Base-by-base conservation (phyloP, 179 eudicot genomes). In the Actinidia polygama region DNA sequence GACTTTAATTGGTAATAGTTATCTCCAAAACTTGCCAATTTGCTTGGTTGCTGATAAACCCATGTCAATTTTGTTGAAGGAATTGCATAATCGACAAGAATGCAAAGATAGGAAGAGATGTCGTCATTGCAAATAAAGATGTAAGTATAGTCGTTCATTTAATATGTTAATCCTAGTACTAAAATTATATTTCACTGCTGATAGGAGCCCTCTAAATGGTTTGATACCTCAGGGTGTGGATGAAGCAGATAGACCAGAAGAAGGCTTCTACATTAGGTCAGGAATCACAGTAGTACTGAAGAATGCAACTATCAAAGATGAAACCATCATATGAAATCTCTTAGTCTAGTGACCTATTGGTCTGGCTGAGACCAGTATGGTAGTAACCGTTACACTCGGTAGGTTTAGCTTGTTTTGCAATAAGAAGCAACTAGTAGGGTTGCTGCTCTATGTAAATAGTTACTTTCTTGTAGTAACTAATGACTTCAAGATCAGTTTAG, bases 71-170 rank as follows among this genome's bases (percentile, higher is more conserved):
- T 66, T 70, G 10, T n/a, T 73, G 81, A 78, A 96, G 98, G 89
- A 96, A 91, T 69, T 95, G 98, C 86, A 96, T 96, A 85, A 95
- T 96, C 57, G 98, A 95, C 94, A 96, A 93, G 93, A 96, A 96
- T 81, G 95, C 99, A 7, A 96, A 86, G 91, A 95, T 95, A 18
- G 99, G 99, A 62, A 91, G 83, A 83, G 87, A 92, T 78, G 99
- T 95, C 79, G 79, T 95, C 87, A 95, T 96, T 69, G 87, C 88
- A 80, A 96, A 96, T 81, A 95, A 87, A 79, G 98, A 96, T 77
- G 99, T 94, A 86, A 90, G 98, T 80, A 30, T 78, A 78, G 36
- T 30, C 36, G 36, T 30, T 30, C 36, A 30, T 30, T 30, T 30
- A 30, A 30, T 30, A 30, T 30, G 54, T 51, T 7, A 6, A 51